Evolutionary conservation across 495 filamentous ascomycete species (phyloP).

Genomic region (Xylaria sp.): DNA sequence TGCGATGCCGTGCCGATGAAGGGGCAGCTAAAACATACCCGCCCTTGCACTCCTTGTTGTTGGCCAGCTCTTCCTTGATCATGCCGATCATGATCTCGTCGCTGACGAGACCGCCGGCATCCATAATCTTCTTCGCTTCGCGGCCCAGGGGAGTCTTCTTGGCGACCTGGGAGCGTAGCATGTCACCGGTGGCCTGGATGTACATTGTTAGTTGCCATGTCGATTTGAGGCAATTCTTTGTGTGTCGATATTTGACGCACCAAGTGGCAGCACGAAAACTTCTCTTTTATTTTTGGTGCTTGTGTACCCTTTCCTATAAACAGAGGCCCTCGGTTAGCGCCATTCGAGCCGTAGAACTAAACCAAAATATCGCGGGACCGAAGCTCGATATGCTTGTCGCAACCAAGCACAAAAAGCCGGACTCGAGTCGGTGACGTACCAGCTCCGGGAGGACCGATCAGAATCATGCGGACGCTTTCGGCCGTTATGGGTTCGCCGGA

Average conservation of each 20-base stretch:
- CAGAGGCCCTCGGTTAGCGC: slow-evolving; percentile 40
- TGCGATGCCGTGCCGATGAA: background rate
- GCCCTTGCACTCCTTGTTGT: slow-evolving; percentile 94
- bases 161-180: slow-evolving; percentile 97
- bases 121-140: slow-evolving; percentile 99
- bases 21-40: slow-evolving; percentile 65
- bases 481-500: slow-evolving; percentile 58
- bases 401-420: slow-evolving; percentile 13
- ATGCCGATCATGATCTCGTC: slow-evolving; percentile 99
- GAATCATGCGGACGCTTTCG: slow-evolving; percentile 85
- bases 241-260: slow-evolving; percentile 60
- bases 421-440: slow-evolving; percentile 63
- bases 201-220: slow-evolving; percentile 14
- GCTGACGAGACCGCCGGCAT: slow-evolving; percentile 94
- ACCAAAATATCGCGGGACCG: slow-evolving; percentile 10
- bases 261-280: slow-evolving; percentile 94
- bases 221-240: slow-evolving; percentile 24
- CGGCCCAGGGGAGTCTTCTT: slow-evolving; percentile 95
- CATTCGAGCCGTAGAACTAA: slow-evolving; percentile 14
- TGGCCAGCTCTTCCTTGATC: slow-evolving; percentile 96
- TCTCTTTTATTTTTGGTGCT: slow-evolving; percentile 96
- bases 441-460: slow-evolving; percentile 97
- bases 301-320: slow-evolving; percentile 95
- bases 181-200: slow-evolving; percentile 93
- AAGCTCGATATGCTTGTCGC: slow-evolving; percentile 7